These are phyloP conservation scores for Wickerhamiella galacta DNA, from an alignment of 805 yeast genomes.

Conservation along the genomic window DNA sequence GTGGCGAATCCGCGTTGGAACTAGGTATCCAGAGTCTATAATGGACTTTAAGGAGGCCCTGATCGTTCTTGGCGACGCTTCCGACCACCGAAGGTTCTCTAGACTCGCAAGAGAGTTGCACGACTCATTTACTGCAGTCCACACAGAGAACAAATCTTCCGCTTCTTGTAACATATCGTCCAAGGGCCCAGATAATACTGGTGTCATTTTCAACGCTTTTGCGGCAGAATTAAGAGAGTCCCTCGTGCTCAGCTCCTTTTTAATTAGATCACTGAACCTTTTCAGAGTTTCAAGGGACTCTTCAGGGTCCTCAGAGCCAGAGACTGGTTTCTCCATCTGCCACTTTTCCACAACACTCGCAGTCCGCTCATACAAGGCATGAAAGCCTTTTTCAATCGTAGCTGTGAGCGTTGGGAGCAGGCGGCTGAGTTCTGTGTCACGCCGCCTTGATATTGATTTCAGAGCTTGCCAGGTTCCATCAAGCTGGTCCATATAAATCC, in stretches of 20 bases:
- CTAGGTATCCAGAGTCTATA: constrained; percentile 28
- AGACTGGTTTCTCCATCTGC: constrained; percentile 23
- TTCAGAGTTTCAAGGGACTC: constrained; percentile 16
- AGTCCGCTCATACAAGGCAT: constrained; percentile 23
- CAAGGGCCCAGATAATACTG: constrained; percentile 16
- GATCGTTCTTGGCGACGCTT: constrained; percentile 29
- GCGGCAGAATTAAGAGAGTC: constrained; percentile 22
- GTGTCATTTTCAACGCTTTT: constrained; percentile 21
- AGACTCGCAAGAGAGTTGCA: constrained; percentile 32
- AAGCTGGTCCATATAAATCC: constrained; percentile 50
- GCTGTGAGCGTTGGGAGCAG: not conserved
- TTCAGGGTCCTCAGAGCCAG: constrained; percentile 17
- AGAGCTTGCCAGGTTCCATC: constrained; percentile 32
- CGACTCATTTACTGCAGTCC: constrained; percentile 42
- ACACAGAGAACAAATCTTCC: constrained; percentile 38
- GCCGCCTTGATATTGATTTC: constrained; percentile 23
- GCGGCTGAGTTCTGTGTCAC: constrained; percentile 24
- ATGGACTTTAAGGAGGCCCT: constrained; percentile 36
- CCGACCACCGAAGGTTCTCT: constrained; percentile 32
- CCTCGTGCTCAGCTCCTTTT: constrained; percentile 7
- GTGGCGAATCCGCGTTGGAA: constrained; percentile 45
- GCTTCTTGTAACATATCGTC: constrained; percentile 31
- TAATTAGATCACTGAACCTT: constrained; percentile 16
- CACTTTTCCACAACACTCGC: constrained; percentile 27
- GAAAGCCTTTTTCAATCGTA: constrained; percentile 21